Base-by-base conservation (phyloP, 2,329 filamentous ascomycete species). In the Penicillium sp. region DNA sequence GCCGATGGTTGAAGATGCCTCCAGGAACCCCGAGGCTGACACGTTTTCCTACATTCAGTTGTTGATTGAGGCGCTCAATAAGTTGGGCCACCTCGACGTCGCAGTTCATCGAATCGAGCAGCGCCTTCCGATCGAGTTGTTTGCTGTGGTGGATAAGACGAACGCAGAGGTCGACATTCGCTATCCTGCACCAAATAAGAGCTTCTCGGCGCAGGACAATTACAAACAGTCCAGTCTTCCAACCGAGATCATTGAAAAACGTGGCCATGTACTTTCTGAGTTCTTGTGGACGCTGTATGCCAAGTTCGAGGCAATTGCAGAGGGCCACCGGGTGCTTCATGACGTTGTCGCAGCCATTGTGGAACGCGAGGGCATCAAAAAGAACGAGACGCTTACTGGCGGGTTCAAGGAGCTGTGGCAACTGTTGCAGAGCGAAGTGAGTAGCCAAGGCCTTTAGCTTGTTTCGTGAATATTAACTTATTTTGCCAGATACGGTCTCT, bases 401-500 rank as follows among this genome's bases (percentile, higher is more conserved):
- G 90, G 90, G 48, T 99, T 99, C 72, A 93, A 92, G 64, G 93
- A 97, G 72, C 75, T 99, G 34, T 99, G 95, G 95, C 95, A 96
- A 65, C 76, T 99, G 7, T 92, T 96, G 63, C 93, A 99, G 66
- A 97, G 95, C 70, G 93, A 99, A 67, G 74, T 76, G 61, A 46
- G 63, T 35, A 2, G 2, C 8, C 16, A 27, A 19, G 13, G 6
- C 7, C 12, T 27, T 25, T 13, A 22, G 11, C 22, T 19, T 10
- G 8, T 10, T 12, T 40, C 2, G 10, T 14, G 19, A 14, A 19
- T 34, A 13, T 18, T 36, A 18, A 39, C 34, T 22, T 22, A n/a
- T 11, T 36, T 19, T 29, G 9, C 22, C 27, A 72, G 77, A 97
- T 99, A 58, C 83, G 91, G 35, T 95, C 91, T 4, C 75, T 99